These are phyloP conservation scores for Thalassiosira hispida DNA, from an alignment of 352 stramenopile genomes.

Conservation along the genomic window DNA sequence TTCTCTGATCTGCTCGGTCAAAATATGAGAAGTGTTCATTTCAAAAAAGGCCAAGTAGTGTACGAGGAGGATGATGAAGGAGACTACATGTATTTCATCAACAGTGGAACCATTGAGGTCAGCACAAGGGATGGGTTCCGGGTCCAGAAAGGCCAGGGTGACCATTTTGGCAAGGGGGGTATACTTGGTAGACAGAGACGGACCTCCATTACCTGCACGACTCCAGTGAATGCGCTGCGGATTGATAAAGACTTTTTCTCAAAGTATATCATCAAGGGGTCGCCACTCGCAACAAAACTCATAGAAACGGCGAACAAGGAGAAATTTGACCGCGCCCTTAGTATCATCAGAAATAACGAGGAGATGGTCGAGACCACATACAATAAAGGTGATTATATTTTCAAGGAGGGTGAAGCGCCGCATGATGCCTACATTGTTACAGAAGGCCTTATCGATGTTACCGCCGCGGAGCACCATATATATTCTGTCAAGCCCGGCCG, in stretches of 20 bases:
- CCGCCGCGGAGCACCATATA: slow-evolving; percentile 34
- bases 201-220: slow-evolving; percentile 68
- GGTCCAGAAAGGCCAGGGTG: slow-evolving; percentile 75
- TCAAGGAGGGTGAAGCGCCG: slow-evolving; percentile 70
- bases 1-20: slow-evolving; percentile 76
- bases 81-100: slow-evolving; percentile 85
- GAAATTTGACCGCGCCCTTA: slow-evolving; percentile 60
- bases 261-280: slow-evolving; percentile 58
- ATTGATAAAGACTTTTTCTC: slow-evolving; percentile 59
- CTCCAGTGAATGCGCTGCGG: slow-evolving; percentile 49
- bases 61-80: slow-evolving; percentile 78
- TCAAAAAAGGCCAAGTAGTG: slow-evolving; percentile 73
- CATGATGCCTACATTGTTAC: slow-evolving; percentile 69
- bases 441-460: slow-evolving; percentile 62
- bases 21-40: slow-evolving; percentile 79
- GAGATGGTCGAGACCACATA: slow-evolving; percentile 68
- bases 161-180: slow-evolving; percentile 82
- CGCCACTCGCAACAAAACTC: slow-evolving; percentile 36
- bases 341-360: slow-evolving; percentile 61
- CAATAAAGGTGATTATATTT: slow-evolving; percentile 81
- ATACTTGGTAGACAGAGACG: slow-evolving; percentile 59
- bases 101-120: slow-evolving; percentile 81
- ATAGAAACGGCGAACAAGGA: slow-evolving; percentile 60
- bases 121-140: slow-evolving; percentile 51
- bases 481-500: slow-evolving; percentile 41